Evolutionary conservation across 768 basidiomycete species (phyloP), one percentile per base, ranked within the genome.

Genomic region (Tephrocybe rancida): DNA sequence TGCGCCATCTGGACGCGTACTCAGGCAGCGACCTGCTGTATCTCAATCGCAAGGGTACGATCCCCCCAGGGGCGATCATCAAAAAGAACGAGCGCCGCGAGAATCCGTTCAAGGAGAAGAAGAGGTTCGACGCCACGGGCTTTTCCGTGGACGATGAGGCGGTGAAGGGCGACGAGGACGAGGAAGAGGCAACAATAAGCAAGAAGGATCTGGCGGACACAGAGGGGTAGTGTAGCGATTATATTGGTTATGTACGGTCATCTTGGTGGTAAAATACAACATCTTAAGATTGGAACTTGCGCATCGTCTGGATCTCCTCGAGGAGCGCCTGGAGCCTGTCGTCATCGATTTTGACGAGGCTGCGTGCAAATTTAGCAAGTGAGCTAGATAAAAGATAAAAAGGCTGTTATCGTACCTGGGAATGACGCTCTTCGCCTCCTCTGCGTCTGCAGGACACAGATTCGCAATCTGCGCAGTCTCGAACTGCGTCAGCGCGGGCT

Each of bases 381-480:
- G 6, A 35, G 21, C 47, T 19, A 14, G 32, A 30, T 30, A 4
- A 45, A 29, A 44, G 14, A 43, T 18, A 30, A n/a, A 24, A 48
- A 37, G 10, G n/a, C n/a, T n/a, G n/a, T n/a, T 11, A 9, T 9
- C 73, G 18, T 48, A 88, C 93, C 92, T 95, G 6, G 94, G 94
- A 29, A 96, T 76, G 48, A 94, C 81, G 62, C 93, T 93, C 75
- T 94, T 95, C 24, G 93, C 89, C 69, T 96, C 95, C 60, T 96
- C 94, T 3, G 90, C 82, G 54, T 86, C 85, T 35, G 86, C 90
- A 13, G 94, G 94, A 64, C 91, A 93, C 50, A 96, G 70, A 63
- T 96, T 96, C 14, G 92, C 92, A 48, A 96, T 90, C 66, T 96
- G 94, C 2, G 93, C 92, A 3, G 90, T 90, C 74, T 96, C 94